A percentile compares a stretch with the other conserved stretches of the same genome.
phyloP scores from a whole-genome alignment of 305 asterid species.

The Ajuga reptans region DNA sequence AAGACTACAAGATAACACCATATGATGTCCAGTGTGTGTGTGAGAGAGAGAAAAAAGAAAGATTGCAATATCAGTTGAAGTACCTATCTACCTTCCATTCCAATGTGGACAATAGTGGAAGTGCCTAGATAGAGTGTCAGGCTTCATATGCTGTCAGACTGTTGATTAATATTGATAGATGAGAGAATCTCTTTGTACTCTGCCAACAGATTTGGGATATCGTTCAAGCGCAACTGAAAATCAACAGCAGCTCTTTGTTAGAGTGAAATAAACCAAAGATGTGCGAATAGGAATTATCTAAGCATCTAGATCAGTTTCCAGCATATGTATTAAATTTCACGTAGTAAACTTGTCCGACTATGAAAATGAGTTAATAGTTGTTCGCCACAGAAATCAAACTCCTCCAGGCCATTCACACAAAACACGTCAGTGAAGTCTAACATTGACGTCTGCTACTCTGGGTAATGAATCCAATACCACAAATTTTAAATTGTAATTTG shows the following conservation, averaged over 20 bases:
- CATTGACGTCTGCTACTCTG: no score
- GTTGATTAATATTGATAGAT: conserved; percentile 21
- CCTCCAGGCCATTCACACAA: no score
- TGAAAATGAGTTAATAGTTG: neutral
- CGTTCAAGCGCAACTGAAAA: conserved; percentile 68
- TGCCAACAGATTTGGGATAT: conserved; percentile 48
- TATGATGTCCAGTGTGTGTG: neutral
- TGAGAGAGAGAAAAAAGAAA: no score
- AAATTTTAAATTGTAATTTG: no score
- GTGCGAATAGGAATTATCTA: neutral
- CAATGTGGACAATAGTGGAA: neutral
- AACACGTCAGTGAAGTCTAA: no score
- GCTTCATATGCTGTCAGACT: neutral
- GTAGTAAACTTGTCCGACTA: neutral
- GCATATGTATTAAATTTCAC: neutral
- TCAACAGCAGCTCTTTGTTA: conserved; percentile 18
- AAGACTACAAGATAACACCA: neutral
- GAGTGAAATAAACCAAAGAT: neutral
- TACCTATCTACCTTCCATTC: neutral
- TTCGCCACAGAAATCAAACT: no score
- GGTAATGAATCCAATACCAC: no score
- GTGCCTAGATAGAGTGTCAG: neutral
- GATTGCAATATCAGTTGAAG: no score
- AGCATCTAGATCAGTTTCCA: neutral
- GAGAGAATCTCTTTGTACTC: conserved; percentile 65